phyloP scores from a whole-genome alignment of 352 stramenopile genomes.

The Pythium rishiriense region DNA sequence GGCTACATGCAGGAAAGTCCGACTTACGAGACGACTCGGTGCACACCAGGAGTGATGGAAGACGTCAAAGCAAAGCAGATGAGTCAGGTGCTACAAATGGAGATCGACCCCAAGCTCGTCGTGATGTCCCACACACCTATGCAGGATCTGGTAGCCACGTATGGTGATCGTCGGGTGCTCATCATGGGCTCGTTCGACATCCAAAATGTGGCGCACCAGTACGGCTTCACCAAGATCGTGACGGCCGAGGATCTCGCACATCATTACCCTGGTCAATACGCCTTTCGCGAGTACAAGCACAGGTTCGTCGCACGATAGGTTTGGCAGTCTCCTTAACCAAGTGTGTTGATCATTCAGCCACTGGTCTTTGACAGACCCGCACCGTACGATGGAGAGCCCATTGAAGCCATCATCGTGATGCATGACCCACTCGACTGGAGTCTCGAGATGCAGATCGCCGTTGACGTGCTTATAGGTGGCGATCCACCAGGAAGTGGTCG shows the following conservation, averaged over 20 bases:
- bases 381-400: conserved; percentile 60
- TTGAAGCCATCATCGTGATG: conserved; percentile 87
- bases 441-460: conserved; percentile 78
- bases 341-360: neutral
- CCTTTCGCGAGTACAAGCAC: conserved; percentile 70
- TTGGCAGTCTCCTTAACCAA: neutral
- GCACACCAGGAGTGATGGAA: conserved; percentile 67
- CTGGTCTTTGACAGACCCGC: conserved; percentile 21
- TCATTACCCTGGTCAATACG: conserved; percentile 71
- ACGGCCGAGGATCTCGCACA: conserved; percentile 66
- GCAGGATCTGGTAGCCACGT: conserved; percentile 61
- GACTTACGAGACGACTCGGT: too few relatives aligned
- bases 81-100: conserved; percentile 46
- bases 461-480: conserved; percentile 83
- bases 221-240: conserved; percentile 82
- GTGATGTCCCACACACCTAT: conserved; percentile 89
- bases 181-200: conserved; percentile 83
- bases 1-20: too few relatives aligned
- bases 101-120: conserved; percentile 69
- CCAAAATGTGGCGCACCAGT: conserved; percentile 60
- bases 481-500: conserved; percentile 59
- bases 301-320: conserved; percentile 7
- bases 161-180: conserved; percentile 75
- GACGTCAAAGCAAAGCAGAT: conserved; percentile 73
- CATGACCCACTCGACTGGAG: conserved; percentile 89